Evolutionary conservation across 805 yeast genomes (phyloP), one percentile per base, ranked within the genome.

Genomic region (Hanseniaspora meyeri): DNA sequence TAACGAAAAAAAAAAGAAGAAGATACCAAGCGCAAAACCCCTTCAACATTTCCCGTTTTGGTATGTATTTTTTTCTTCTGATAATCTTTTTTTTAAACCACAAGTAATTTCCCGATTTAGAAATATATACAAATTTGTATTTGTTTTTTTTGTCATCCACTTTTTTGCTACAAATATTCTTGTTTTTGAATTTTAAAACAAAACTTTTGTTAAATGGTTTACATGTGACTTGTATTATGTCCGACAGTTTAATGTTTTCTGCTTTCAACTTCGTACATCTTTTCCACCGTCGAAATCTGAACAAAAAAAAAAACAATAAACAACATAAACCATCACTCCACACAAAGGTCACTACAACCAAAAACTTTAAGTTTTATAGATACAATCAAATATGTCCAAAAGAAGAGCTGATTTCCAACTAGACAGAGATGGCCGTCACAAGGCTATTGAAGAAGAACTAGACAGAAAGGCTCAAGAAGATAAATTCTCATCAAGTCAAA

Each of bases 351-450:
- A 24, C 27, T 24, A 24, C 27, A 24, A 24, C 27, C 27, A 3
- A 24, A 24, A 24, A 24, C 27, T 3, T 24, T 24, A 24, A 4
- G 5, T 24, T 38, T 14, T 17, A 10, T 40, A 34, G 12, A 27
- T 43, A 39, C 19, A 24, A 24, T 24, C n/a, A 31, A 37, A n/a
- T 1, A 81, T 80, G 86, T 75, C 83, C 2, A 87, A 87, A 67
- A 77, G 96, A 69, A 70, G 75, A 56, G 88, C 89, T 20, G 77
- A 74, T 52, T 68, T 73, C 20, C 95, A 87, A 67, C 71, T 87
- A 50, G 77, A 81, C 17, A 76, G 77, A 60, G 87, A 82, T 57
- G 58, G 55, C 20, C 47, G 43, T 71, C 68, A 32, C 64, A 62
- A 40, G 32, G 65, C 63, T 12, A 61, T 62, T 38, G 69, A 66